Base-by-base conservation (phyloP, 2,329 filamentous ascomycete genomes). In the Chaetomiaceae sp. region DNA sequence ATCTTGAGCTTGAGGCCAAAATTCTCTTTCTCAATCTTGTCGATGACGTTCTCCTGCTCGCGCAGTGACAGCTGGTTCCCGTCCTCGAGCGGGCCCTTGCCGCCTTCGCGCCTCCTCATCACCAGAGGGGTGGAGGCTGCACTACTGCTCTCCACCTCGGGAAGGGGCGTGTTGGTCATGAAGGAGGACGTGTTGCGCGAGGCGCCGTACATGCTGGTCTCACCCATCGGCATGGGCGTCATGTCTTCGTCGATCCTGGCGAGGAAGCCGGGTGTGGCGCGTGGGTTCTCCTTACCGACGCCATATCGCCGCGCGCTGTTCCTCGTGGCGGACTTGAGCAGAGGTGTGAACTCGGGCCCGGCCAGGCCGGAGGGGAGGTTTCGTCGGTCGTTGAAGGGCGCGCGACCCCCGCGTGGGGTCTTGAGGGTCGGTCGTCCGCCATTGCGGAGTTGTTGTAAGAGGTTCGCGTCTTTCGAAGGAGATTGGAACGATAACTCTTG, bases 1-100 rank as follows among this genome's bases (percentile, higher is more conserved):
- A 97, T 95, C 66, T 95, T 96, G 57, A 97, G 77, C 67, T 97
- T 97, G 44, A 98, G 74, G 19, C 88, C 88, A 62, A 97, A 98
- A 62, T 98, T 98, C 62, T 97, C 93, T 71, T 98, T 98, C 62
- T 96, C 89, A 58, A 98, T 91, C 61, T 87, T 87, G 68, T 96
- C 88, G 57, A 98, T 91, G 56, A 93, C 86, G 57, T 88, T 89
- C 67, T 97, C 93, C 65, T 98, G 93, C 62, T 98, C 93, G 51
- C 89, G 83, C 48, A 98, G 68, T 1, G 93, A 95, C 57, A 96
- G 76, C 61, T 94, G 84, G 58, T 96, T 95, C 17, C 89, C 89
- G 57, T 93, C 85, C 51, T 90, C 84, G 30, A 95, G 67, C 4
- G 87, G 78, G 1, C 81, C 84, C 43, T 81, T 82, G 43, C 75